phyloP scores from a whole-genome alignment of 2,329 filamentous ascomycete species.

The Microsporum ferrugineum region DNA sequence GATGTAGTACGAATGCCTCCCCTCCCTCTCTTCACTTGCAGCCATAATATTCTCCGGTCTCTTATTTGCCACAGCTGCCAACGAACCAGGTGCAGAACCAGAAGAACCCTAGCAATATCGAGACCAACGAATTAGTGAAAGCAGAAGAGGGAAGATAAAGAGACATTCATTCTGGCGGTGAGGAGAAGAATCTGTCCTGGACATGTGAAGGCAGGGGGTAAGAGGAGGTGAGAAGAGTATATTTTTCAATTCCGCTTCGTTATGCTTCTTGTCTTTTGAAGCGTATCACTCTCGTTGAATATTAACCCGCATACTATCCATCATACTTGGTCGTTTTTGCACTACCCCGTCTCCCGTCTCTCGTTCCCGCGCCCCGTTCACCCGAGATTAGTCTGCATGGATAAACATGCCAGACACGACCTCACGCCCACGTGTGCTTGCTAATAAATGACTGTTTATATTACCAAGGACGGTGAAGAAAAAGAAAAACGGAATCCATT shows the following conservation, averaged over 20 bases:
- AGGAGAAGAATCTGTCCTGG: not conserved
- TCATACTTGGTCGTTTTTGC: not conserved
- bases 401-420: not conserved
- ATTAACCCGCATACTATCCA: not conserved
- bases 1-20: not conserved
- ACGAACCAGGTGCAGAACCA: not conserved
- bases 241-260: not conserved
- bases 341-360: not conserved
- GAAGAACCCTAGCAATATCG: not conserved
- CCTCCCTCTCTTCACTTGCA: not conserved
- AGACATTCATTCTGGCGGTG: not conserved
- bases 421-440: not conserved
- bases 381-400: not conserved
- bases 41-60: not conserved
- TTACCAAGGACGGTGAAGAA: not conserved
- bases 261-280: not conserved
- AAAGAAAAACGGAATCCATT: not conserved
- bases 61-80: not conserved
- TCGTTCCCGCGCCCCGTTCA: not conserved
- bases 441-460: not conserved
- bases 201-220: not conserved
- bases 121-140: not conserved
- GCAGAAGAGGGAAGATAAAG: not conserved
- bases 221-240: not conserved
- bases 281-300: not conserved